Base-by-base conservation (phyloP, 129 eudicot genomes). In the Flaveria trinervia region DNA sequence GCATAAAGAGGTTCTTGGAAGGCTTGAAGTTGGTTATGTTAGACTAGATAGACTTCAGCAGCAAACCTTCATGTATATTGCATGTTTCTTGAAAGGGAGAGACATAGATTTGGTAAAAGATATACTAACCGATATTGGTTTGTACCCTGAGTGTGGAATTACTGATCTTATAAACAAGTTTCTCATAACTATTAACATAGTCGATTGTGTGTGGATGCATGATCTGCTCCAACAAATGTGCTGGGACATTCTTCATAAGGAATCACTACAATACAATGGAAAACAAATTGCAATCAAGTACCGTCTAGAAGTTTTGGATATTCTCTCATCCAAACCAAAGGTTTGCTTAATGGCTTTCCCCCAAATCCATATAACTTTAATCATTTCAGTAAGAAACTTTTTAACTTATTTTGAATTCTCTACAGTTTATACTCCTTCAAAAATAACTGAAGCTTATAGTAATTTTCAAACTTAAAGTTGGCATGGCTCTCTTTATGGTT, bases 31-130 rank as follows among this genome's bases (percentile, higher is more conserved):
- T 20, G 56, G 17, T 45, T 68, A 44, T 14, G 18, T 1, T 2
- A 68, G 73, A 68, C 41, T 68, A n/a, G 70, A 65, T 65, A 16
- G 46, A 33, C 2, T 16, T 65, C 70, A 65, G 12, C 70, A 16
- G 14, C 3, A 11, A 1, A 12, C 41, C 10, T 68, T 68, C 56
- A 68, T 45, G 11, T 44, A 68, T 68, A 68, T 68, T 4, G 73
- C 73, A 20, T 68, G 73, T 68, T 68, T 68, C 36, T 68, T 68
- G 18, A 68, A 68, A 65, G 70, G 70, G 14, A 65, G 25, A 65
- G 11, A 33, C 14, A 36, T 3, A 15, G 70, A 65, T 33, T 65
- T 65, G 48, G 70, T 65, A 3, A 33, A 65, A 33, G 70, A 33
- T 15, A 65, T 65, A 7, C 48, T 65, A 33, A 33, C 46, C 4